Evolutionary conservation across 2,329 filamentous ascomycete genomes (phyloP).

Genomic region (Microdochium trichocladiopsis): DNA sequence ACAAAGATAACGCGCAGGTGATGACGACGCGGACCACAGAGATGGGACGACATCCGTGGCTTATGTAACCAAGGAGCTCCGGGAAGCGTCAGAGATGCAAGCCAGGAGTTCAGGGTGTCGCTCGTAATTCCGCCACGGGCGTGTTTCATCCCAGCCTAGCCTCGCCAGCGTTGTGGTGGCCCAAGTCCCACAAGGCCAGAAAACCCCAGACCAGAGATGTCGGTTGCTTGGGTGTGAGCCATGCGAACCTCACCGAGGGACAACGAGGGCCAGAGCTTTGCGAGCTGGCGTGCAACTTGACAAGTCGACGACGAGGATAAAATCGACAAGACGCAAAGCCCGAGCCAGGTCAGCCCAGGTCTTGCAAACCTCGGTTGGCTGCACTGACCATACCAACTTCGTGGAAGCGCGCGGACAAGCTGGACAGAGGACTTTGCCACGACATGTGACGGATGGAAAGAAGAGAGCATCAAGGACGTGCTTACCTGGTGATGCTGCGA

Average conservation of each 20-base stretch:
- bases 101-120: background rate
- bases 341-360: too few relatives aligned
- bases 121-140: background rate
- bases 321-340: too few relatives aligned
- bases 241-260: background rate
- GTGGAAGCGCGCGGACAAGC: too few relatives aligned
- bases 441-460: too few relatives aligned
- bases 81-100: background rate
- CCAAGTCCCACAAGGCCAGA: background rate
- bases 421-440: too few relatives aligned
- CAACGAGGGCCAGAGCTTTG: background rate
- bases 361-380: too few relatives aligned
- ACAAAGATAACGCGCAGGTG: background rate
- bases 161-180: too few relatives aligned
- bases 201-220: background rate
- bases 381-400: too few relatives aligned
- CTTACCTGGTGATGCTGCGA: too few relatives aligned
- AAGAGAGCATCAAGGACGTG: too few relatives aligned
- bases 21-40: background rate
- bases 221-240: background rate
- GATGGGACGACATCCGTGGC: background rate
- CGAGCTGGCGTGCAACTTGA: background rate
- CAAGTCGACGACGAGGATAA: too few relatives aligned
- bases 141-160: background rate
- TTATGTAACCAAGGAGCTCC: background rate